Evolutionary conservation across 768 basidiomycete genomes (phyloP).

Genomic region (Suillus subluteus): DNA sequence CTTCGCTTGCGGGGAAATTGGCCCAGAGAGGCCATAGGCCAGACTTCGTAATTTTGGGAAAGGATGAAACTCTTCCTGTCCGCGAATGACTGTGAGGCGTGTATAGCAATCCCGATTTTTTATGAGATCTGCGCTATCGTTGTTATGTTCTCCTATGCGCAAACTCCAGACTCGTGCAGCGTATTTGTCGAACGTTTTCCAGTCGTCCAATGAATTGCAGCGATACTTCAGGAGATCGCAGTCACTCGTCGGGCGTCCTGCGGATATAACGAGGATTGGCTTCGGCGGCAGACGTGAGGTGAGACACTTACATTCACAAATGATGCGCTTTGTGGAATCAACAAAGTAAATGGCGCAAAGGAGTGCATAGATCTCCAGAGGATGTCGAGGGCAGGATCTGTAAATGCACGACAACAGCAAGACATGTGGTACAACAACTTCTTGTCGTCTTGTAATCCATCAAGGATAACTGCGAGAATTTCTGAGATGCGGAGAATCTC

Average conservation of each 20-base stretch:
- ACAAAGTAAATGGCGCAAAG: constrained; percentile 9
- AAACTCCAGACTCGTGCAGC: constrained; percentile 11
- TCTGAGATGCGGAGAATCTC: constrained; percentile 3
- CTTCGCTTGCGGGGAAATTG: constrained; percentile 8
- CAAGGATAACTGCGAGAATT: constrained; percentile 3
- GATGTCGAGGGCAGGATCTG: constrained; percentile 12
- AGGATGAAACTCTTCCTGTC: background rate
- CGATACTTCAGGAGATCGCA: background rate
- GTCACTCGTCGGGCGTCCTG: constrained; percentile 2
- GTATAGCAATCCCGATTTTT: constrained; percentile 3
- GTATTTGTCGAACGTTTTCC: constrained; percentile 13
- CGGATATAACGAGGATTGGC: background rate
- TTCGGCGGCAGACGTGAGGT: background rate
- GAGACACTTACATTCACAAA: constrained; percentile 6
- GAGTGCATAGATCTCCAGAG: constrained; percentile 10
- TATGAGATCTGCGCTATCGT: background rate
- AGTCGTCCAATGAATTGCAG: constrained; percentile 4
- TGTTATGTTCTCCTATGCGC: background rate
- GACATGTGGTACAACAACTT: constrained; percentile 7
- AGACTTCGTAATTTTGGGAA: constrained; percentile 12
- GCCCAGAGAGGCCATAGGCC: constrained; percentile 7
- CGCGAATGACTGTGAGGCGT: constrained; percentile 9
- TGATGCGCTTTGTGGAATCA: constrained; percentile 7
- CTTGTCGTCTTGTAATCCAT: constrained; percentile 10
- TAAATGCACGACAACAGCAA: constrained; percentile 9